Conservation (phyloP, 1,284 basidiomycete genomes). For the Cryptococcus sp. region DNA sequence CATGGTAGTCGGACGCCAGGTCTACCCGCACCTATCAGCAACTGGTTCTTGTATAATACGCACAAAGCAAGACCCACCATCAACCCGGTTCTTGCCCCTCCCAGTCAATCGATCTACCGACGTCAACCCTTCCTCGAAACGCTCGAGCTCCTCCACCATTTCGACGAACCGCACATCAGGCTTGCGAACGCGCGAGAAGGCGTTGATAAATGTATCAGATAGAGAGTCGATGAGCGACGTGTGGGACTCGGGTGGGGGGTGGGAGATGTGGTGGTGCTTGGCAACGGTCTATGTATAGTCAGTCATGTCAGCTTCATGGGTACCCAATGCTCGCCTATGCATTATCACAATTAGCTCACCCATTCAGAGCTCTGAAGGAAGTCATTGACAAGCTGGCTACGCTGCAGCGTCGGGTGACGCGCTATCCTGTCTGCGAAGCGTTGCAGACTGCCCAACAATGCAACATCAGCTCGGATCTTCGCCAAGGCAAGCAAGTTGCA, state of each 20-base stretch:
- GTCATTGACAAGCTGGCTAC: conserved; percentile 79
- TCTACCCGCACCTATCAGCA: conserved; percentile 55
- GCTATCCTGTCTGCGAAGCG: conserved; percentile 87
- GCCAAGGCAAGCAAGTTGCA: conserved; percentile 9
- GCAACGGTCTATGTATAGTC: conserved; percentile 80
- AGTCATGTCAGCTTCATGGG: conserved; percentile 5
- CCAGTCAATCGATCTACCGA: conserved; percentile 76
- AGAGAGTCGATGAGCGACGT: conserved; percentile 87
- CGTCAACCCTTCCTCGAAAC: conserved; percentile 86
- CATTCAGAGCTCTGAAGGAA: conserved; percentile 98
- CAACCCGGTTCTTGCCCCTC: conserved; percentile 69
- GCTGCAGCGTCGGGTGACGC: conserved; percentile 90
- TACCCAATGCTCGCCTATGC: background rate
- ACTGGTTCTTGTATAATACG: background rate
- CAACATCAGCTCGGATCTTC: conserved; percentile 6
- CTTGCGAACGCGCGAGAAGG: conserved; percentile 87
- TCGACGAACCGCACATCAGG: conserved; percentile 91
- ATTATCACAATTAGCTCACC: conserved; percentile 57
- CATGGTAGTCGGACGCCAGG: conserved; percentile 93
- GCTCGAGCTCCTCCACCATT: conserved; percentile 87
- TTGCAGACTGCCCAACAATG: conserved; percentile 65
- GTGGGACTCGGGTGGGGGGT: conserved; percentile 76
- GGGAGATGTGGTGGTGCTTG: conserved; percentile 88
- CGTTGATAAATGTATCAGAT: conserved; percentile 89
- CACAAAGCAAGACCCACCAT: conserved; percentile 63